Percentiles rank a stretch among this genome's conserved stretches.
Conservation (phyloP, 306 rosid genomes). For the Trichosanthes cucumerina region DNA sequence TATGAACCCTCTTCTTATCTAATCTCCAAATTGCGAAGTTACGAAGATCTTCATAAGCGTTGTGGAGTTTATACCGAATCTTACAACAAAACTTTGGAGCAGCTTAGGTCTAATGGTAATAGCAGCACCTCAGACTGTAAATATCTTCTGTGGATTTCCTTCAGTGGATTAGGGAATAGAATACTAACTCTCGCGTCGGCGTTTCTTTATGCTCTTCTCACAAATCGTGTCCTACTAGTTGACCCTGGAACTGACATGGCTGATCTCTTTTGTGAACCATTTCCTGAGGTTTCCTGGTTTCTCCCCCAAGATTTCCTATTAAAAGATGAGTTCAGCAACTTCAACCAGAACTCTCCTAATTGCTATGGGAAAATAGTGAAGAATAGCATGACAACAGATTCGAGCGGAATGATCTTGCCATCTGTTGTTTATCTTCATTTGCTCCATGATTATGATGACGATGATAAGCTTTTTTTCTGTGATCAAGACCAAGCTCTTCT, state of each 20-base stretch:
- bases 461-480: conserved; percentile 75
- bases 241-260: conserved; percentile 66
- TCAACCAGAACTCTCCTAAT: conserved; percentile 38
- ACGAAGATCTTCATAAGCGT: conserved; percentile 47
- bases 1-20: conserved; percentile 50
- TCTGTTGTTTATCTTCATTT: conserved; percentile 54
- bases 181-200: conserved; percentile 49
- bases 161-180: conserved; percentile 76
- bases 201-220: conserved; percentile 65
- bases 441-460: conserved; percentile 61
- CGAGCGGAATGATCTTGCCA: conserved; percentile 17
- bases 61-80: conserved; percentile 55
- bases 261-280: conserved; percentile 72
- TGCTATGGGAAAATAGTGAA: conserved; percentile 61
- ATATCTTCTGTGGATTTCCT: conserved; percentile 60
- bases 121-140: conserved; percentile 31
- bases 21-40: conserved; percentile 38
- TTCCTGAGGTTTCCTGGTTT: conserved; percentile 55
- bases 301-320: conserved; percentile 52
- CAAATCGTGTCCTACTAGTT: conserved; percentile 57
- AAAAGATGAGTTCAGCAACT: conserved; percentile 17
- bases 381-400: conserved; percentile 7
- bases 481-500: conserved; percentile 52
- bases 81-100: conserved; percentile 37
- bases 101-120: conserved; percentile 28